Evolutionary conservation across 83 land plant genomes (phyloP), one percentile per base, ranked within the genome.

Genomic region (Larix sibirica): DNA sequence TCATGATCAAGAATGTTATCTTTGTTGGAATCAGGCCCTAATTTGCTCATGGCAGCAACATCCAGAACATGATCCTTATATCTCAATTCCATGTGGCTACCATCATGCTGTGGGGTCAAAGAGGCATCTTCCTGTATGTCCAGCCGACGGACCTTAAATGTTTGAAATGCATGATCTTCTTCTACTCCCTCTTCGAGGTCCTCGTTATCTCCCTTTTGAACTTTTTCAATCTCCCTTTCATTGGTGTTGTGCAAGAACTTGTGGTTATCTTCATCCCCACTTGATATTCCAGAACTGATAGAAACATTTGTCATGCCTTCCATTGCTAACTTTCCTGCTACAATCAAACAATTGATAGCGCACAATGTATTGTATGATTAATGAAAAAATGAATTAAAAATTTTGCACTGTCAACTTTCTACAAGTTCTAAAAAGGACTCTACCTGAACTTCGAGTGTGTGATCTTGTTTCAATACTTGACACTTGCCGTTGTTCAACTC

Each of bases 221-320:
- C 38, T 50, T 66, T 33, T 83, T 33, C 84, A 83, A n/a, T 74
- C 80, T 38, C 31, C 23, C 84, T 61, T 79, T 40, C 62, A 83
- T 77, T 62, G 54, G 54, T 6, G 54, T 77, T 74, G 67, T 83
- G 44, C 50, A 64, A 42, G 47, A 83, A 76, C 38, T 42, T 71
- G 2, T 40, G 80, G 79, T 76, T 83, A 13, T 83, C 80, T 6
- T 77, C 84, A 47, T 83, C 62, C 23, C 84, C 84, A 83, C 84
- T 76, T 23, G 84, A 83, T 40, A 83, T 40, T 18, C 80, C 80
- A 61, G 80, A 83, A 42, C 84, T 83, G 47, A 83, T 63, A 83
- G 80, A 83, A 63, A 77, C 68, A 83, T 76, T 76, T 76, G 80
- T 47, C 80, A 77, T 42, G 36, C 28, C 68, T 56, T 71, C 79